Evolutionary conservation across 257 asterid species (phyloP), one percentile per base, ranked within the genome.

Genomic region (Cordia subcordata): DNA sequence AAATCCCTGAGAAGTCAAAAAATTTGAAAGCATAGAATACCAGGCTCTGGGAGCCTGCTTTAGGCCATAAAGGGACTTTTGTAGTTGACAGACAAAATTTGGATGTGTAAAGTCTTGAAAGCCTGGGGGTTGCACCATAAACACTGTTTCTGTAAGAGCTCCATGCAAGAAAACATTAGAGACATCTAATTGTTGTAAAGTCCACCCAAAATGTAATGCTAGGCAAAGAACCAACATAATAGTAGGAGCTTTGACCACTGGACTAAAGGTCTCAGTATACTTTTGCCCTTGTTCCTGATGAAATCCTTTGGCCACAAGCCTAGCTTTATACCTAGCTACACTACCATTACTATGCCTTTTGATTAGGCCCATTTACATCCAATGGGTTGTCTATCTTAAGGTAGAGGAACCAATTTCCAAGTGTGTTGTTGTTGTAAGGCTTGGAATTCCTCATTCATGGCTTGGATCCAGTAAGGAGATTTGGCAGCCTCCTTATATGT

Each of bases 11-110:
- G 0, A 5, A 0, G n/a, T 5, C 13, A 60, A 39, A 59, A 51
- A 59, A 10, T 32, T 20, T 4, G 6, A n/a, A 0, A 42, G 12
- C n/a, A 23, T 21, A 12, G 14, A 19, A 11, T 59, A 50, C 66
- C 49, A 67, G 0, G 72, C 55, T 5, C 50, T 27, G 0, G 32
- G 50, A 0, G 40, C 61, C 4, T 59, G 61, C 10, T 67, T 67
- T 0, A 67, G 56, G 0, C 66, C 42, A 18, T 53, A 67, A 0
- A 67, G 10, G 0, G 66, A 56, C 12, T 67, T 67, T 0, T 13
- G 4, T 0, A 59, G n/a, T 13, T 23, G 4, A 8, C 40, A 67
- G 4, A 59, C 56, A 52, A 58, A 19, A 5, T 0, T 1, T 0
- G 57, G 61, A 4, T 10, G 0, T 0, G 8, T 11, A 0, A 5